Conservation (phyloP, 495 filamentous ascomycete species). For the Xylaria nigripes region DNA sequence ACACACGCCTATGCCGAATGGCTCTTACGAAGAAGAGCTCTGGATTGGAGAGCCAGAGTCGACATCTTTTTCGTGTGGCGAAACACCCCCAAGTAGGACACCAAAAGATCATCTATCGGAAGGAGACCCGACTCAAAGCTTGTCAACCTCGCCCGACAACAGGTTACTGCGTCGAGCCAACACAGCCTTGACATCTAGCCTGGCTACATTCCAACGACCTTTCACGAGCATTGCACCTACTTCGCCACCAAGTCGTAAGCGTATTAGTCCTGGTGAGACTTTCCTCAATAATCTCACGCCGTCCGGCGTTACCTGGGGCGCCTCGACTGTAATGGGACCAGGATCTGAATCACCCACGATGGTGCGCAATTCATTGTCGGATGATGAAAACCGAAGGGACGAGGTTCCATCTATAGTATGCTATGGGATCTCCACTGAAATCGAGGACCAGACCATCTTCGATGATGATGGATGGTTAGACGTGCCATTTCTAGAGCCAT, state of each 20-base stretch:
- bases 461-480: conserved; percentile 66
- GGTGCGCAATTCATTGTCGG: conserved; percentile 38
- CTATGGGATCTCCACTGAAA: conserved; percentile 49
- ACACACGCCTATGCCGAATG: conserved; percentile 47
- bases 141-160: conserved; percentile 67
- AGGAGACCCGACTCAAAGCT: conserved; percentile 42
- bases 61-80: conserved; percentile 50
- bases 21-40: conserved; percentile 50
- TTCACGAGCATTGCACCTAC: conserved; percentile 62
- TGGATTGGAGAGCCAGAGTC: conserved; percentile 44
- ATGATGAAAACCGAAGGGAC: conserved; percentile 37
- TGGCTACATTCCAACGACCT: conserved; percentile 65
- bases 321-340: conserved; percentile 49
- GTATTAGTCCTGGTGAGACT: conserved; percentile 58
- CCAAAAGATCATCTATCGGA: conserved; percentile 29
- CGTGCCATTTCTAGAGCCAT: conserved; percentile 60
- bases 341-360: conserved; percentile 34
- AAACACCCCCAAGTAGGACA: conserved; percentile 54
- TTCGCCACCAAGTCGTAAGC: conserved; percentile 64
- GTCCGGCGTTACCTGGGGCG: conserved; percentile 57
- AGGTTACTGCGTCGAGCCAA: conserved; percentile 42
- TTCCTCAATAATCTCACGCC: conserved; percentile 53
- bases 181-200: conserved; percentile 52
- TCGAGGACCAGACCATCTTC: conserved; percentile 71
- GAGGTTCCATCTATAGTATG: conserved; percentile 34